Conservation (phyloP, 2,329 filamentous ascomycete genomes). For the Cercospora berteroae region DNA sequence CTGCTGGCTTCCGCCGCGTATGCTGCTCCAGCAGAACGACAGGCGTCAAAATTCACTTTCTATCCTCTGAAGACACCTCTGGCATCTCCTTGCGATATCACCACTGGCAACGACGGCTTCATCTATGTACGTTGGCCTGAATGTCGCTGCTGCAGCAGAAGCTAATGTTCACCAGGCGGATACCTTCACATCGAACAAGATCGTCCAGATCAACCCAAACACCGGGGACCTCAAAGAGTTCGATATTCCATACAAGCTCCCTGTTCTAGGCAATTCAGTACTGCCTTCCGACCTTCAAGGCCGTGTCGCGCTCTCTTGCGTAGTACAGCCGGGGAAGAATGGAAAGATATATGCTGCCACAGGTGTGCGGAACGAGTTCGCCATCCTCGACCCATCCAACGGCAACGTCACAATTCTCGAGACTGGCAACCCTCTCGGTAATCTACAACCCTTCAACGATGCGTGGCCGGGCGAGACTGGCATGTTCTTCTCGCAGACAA, state of each 20-base stretch:
- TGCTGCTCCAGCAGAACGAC: constrained; percentile 20
- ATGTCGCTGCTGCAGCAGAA: neutral
- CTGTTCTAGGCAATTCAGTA: constrained; percentile 17
- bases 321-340: constrained; percentile 27
- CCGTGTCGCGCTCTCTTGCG: constrained; percentile 21
- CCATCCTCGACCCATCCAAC: constrained; percentile 20
- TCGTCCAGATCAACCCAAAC: constrained; percentile 24
- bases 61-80: constrained; percentile 21
- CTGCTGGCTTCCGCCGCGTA: constrained; percentile 13
- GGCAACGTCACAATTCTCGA: constrained; percentile 22
- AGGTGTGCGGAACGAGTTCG: constrained; percentile 27
- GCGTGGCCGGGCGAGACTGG: constrained; percentile 27
- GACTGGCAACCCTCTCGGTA: constrained; percentile 25
- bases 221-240: constrained; percentile 22
- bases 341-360: constrained; percentile 26
- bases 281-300: constrained; percentile 23
- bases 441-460: constrained; percentile 29
- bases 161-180: constrained; percentile 18
- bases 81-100: constrained; percentile 24
- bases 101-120: constrained; percentile 22
- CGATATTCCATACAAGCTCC: constrained; percentile 27
- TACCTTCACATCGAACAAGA: constrained; percentile 30
- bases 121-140: constrained; percentile 19
- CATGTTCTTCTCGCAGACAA: constrained; percentile 29
- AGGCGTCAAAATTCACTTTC: constrained; percentile 23